These are phyloP conservation scores for Jackrogersella multiformis DNA, from an alignment of 495 filamentous ascomycete genomes.

Conservation along the genomic window DNA sequence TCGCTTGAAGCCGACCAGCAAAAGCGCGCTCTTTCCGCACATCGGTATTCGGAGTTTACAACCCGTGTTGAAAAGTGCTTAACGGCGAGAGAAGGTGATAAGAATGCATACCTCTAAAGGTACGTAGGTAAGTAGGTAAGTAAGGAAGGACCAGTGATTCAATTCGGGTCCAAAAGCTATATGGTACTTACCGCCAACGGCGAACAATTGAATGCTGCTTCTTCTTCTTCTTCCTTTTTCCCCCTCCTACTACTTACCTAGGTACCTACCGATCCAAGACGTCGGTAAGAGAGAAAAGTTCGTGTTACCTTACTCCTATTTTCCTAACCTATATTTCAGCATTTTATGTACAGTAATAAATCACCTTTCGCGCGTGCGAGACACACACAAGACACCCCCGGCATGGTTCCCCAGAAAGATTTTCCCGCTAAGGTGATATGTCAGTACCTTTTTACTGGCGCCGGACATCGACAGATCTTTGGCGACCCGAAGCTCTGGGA, in stretches of 20 bases:
- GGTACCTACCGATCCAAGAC: background rate
- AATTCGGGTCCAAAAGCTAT: slow-evolving; percentile 12
- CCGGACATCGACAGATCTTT: slow-evolving; percentile 46
- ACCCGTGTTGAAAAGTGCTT: slow-evolving; percentile 8
- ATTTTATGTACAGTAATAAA: slow-evolving; percentile 34
- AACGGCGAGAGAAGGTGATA: slow-evolving; percentile 17
- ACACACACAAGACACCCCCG: slow-evolving; percentile 26
- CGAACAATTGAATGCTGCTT: slow-evolving; percentile 4
- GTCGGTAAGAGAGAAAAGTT: background rate
- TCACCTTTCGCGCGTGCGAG: background rate
- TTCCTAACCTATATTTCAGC: slow-evolving; percentile 24
- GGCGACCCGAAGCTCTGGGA: slow-evolving; percentile 47
- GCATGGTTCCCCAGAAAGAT: slow-evolving; percentile 48
- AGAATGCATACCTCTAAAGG: too few species aligned
- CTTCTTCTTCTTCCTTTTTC: background rate
- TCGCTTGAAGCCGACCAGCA: slow-evolving; percentile 7
- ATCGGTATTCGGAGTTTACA: slow-evolving; percentile 41
- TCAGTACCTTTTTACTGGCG: slow-evolving; percentile 42
- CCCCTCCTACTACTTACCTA: background rate
- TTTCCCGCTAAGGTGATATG: slow-evolving; percentile 50
- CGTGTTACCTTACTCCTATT: slow-evolving; percentile 29
- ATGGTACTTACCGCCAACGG: slow-evolving; percentile 28
- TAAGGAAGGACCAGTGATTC: slow-evolving; percentile 7
- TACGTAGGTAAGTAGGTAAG: background rate
- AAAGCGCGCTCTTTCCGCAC: slow-evolving; percentile 30